Percentiles rank a stretch among this genome's conserved stretches.
Conservation (phyloP, 805 yeast species). For the Candida ortonii region DNA sequence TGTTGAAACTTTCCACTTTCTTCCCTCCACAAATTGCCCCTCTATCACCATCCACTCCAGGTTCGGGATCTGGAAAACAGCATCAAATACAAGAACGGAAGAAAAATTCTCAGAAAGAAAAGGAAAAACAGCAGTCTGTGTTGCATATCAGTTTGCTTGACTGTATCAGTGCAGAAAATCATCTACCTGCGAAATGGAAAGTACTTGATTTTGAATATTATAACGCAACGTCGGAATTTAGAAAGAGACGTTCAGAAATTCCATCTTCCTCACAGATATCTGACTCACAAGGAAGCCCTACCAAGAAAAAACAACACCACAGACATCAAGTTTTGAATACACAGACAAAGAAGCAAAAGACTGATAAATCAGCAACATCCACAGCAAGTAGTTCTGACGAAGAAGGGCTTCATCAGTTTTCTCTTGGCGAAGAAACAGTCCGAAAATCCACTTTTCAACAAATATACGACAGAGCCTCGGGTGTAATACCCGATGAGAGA, state of each 20-base stretch:
- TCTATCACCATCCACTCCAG: slow-evolving; percentile 19
- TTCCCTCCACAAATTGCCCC: slow-evolving; percentile 38
- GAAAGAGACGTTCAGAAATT: slow-evolving; percentile 1
- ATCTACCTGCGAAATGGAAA: slow-evolving; percentile 57
- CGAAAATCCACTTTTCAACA: slow-evolving; percentile 55
- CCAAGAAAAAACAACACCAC: slow-evolving; percentile 16
- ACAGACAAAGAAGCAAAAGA: slow-evolving; percentile 20
- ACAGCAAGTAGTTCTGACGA: slow-evolving; percentile 10
- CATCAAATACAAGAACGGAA: slow-evolving; percentile 21
- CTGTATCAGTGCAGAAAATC: slow-evolving; percentile 29
- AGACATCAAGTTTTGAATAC: slow-evolving; percentile 22
- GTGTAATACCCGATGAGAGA: slow-evolving; percentile 55
- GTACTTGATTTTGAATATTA: slow-evolving; percentile 53
- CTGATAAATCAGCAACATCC: slow-evolving; percentile 16
- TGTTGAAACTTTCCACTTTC: slow-evolving; percentile 48
- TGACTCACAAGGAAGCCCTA: slow-evolving; percentile 12
- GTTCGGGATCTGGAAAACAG: slow-evolving; percentile 13
- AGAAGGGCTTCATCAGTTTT: slow-evolving; percentile 53
- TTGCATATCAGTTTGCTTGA: slow-evolving; percentile 28
- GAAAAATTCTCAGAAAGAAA: slow-evolving; percentile 22
- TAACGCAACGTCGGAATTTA: slow-evolving; percentile 24
- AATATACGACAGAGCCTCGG: slow-evolving; percentile 58
- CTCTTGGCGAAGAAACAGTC: slow-evolving; percentile 54
- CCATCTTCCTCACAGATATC: slow-evolving; percentile 5
- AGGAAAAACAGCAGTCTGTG: slow-evolving; percentile 14